Evolutionary conservation across 2,329 filamentous ascomycete species (phyloP).

Genomic region (Fusarium verrucosum): DNA sequence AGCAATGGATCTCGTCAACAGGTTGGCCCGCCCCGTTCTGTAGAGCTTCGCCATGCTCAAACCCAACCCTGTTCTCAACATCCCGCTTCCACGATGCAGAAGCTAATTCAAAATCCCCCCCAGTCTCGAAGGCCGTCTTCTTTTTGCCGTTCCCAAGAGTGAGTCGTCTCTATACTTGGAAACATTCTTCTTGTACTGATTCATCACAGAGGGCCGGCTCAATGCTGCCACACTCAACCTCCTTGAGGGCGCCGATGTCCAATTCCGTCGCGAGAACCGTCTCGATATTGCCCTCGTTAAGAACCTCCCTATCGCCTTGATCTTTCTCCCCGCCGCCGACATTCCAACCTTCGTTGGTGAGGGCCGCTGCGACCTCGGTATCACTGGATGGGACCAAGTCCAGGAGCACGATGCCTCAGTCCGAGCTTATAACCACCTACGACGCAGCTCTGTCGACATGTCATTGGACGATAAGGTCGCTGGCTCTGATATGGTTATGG

Average conservation of each 20-base stretch:
- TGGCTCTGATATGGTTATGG: slow-evolving; percentile 85
- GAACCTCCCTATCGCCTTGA: slow-evolving; percentile 92
- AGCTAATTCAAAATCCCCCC: slow-evolving; percentile 28
- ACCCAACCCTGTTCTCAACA: background rate
- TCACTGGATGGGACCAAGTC: slow-evolving; percentile 93
- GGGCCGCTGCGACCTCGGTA: slow-evolving; percentile 91
- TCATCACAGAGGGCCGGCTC: slow-evolving; percentile 81
- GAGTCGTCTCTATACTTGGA: slow-evolving; percentile 54
- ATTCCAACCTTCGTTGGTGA: slow-evolving; percentile 98
- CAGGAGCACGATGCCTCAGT: slow-evolving; percentile 83
- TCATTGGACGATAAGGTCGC: slow-evolving; percentile 55
- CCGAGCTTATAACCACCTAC: slow-evolving; percentile 58
- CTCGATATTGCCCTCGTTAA: slow-evolving; percentile 98
- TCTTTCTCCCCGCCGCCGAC: slow-evolving; percentile 96
- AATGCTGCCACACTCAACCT: slow-evolving; percentile 89
- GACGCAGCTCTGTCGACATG: slow-evolving; percentile 54
- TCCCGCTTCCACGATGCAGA: slow-evolving; percentile 7
- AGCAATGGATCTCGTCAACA: slow-evolving; percentile 64
- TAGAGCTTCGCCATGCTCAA: background rate
- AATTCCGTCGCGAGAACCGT: slow-evolving; percentile 93
- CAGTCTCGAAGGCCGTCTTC: slow-evolving; percentile 89
- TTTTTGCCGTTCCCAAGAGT: slow-evolving; percentile 99
- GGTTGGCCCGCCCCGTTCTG: slow-evolving; percentile 51
- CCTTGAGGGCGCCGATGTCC: slow-evolving; percentile 91
- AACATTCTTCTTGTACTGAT: slow-evolving; percentile 18